Evolutionary conservation across 2,329 filamentous ascomycete genomes (phyloP).

Genomic region (Alternaria atra): DNA sequence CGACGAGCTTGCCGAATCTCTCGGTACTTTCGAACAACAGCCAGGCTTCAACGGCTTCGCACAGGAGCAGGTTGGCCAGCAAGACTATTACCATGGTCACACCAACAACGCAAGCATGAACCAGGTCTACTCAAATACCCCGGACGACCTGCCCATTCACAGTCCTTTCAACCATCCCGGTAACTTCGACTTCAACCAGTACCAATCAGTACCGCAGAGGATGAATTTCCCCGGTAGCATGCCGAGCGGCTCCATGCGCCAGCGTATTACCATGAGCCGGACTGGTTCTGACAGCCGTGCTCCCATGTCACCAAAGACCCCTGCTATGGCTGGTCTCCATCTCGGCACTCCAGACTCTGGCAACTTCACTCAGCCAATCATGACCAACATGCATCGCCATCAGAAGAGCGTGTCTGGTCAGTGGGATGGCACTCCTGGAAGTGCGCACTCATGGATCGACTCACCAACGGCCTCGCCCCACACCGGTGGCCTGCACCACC

Average conservation of each 20-base stretch:
- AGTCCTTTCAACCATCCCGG: conserved; percentile 79
- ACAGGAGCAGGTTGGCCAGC: conserved; percentile 66
- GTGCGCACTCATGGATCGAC: conserved; percentile 84
- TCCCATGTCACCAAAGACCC: conserved; percentile 88
- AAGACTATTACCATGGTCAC: conserved; percentile 59
- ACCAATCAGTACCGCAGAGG: conserved; percentile 71
- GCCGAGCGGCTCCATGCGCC: conserved; percentile 44
- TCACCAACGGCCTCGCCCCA: conserved; percentile 89
- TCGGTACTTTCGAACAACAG: conserved; percentile 64
- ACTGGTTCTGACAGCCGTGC: conserved; percentile 74
- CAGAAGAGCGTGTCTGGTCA: conserved; percentile 87
- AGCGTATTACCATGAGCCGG: conserved; percentile 63
- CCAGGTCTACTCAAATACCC: conserved; percentile 83
- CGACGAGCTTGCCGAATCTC: conserved; percentile 81
- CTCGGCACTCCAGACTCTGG: conserved; percentile 76
- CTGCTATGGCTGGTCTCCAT: conserved; percentile 75
- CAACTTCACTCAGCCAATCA: conserved; percentile 81
- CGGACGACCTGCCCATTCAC: conserved; percentile 89
- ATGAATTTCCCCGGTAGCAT: conserved; percentile 49
- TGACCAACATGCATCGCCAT: conserved; percentile 71
- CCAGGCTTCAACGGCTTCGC: conserved; percentile 60
- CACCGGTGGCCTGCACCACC: conserved; percentile 70
- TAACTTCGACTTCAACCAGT: conserved; percentile 80
- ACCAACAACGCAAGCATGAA: conserved; percentile 71
- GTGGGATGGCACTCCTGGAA: conserved; percentile 88